Conservation (phyloP, 345 rosid genomes). For the Populus pruinosa region DNA sequence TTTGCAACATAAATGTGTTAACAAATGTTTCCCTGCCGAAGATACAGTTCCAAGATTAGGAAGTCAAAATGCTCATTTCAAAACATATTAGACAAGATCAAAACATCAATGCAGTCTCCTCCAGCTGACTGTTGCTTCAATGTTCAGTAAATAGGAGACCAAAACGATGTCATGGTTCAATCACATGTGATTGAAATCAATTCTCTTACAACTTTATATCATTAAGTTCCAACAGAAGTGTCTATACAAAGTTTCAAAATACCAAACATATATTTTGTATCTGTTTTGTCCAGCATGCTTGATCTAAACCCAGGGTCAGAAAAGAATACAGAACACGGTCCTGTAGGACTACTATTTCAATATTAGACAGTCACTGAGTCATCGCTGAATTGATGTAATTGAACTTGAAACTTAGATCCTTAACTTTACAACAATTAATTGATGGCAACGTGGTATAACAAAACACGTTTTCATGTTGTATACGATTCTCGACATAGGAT, state of each 20-base stretch:
- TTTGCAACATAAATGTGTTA: slow-evolving; percentile 84
- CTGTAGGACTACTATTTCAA: background rate
- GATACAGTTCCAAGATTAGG: background rate
- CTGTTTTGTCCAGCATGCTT: background rate
- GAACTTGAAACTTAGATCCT: background rate
- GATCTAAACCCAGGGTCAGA: background rate
- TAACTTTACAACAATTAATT: background rate
- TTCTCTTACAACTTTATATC: background rate
- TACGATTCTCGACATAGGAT: background rate
- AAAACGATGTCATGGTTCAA: background rate
- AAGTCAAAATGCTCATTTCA: background rate
- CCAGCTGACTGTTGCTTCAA: background rate
- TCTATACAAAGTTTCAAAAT: background rate
- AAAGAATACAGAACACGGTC: background rate
- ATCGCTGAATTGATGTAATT: background rate
- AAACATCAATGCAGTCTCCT: background rate
- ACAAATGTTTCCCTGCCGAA: slow-evolving; percentile 81
- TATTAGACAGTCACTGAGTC: background rate
- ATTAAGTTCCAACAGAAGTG: background rate
- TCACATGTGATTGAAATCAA: background rate
- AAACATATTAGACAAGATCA: background rate
- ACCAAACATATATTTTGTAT: background rate
- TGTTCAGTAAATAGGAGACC: background rate
- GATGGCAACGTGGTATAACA: background rate
- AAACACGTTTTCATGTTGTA: background rate